Evolutionary conservation across 331 rosid genomes (phyloP).

Genomic region (Quercus tomentella): DNA sequence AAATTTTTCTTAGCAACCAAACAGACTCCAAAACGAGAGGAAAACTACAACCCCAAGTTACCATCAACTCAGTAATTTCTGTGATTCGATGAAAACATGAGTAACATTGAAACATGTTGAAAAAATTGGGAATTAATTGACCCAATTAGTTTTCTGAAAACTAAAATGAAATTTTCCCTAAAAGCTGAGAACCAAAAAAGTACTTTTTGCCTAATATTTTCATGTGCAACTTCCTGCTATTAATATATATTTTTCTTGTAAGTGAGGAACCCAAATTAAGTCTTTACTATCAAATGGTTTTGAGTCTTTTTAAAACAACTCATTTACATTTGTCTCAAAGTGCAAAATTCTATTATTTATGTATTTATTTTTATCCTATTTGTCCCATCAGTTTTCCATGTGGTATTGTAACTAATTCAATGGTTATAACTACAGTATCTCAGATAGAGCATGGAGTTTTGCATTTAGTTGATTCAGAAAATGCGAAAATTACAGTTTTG

Average conservation of each 20-base stretch:
- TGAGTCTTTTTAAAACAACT: neutral
- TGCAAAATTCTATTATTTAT: neutral
- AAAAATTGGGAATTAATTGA: too few relatives aligned
- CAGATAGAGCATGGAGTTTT: conserved; percentile 72
- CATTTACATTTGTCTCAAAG: neutral
- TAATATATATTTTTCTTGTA: neutral
- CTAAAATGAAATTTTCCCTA: too few relatives aligned
- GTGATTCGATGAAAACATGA: too few relatives aligned
- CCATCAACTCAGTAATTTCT: too few relatives aligned
- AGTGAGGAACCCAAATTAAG: neutral
- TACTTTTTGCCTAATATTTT: neutral
- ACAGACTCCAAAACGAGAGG: too few relatives aligned
- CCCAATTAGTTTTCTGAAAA: too few relatives aligned
- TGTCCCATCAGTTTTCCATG: neutral
- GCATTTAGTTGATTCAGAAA: conserved; percentile 51
- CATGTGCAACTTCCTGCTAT: neutral
- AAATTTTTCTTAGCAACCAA: too few relatives aligned
- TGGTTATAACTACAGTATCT: conserved; percentile 61
- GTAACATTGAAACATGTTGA: too few relatives aligned
- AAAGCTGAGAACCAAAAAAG: too few relatives aligned
- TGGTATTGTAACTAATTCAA: conserved; percentile 2
- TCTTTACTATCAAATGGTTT: neutral
- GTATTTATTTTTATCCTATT: neutral
- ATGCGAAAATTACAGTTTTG: conserved; percentile 58
- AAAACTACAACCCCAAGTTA: too few relatives aligned